Percentiles rank a stretch among this genome's conserved stretches.
Conservation (phyloP, 1,284 basidiomycete species). For the Apiotrichum domesticum region DNA sequence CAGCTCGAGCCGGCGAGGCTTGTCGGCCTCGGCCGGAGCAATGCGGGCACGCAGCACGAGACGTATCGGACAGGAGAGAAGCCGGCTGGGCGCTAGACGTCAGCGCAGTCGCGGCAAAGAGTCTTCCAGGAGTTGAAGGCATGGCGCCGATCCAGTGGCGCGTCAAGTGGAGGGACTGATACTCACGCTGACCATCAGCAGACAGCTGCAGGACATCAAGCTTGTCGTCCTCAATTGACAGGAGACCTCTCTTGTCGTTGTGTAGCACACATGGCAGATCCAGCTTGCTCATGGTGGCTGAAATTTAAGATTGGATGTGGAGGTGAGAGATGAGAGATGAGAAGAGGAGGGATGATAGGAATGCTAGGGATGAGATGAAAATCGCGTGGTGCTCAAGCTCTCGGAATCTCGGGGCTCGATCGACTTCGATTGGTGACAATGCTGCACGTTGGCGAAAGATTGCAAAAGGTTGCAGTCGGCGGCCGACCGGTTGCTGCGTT, state of each 20-base stretch:
- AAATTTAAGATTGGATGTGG: background rate
- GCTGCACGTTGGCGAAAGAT: too few species aligned
- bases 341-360: background rate
- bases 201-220: conserved; percentile 42
- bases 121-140: too few species aligned
- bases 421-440: too few species aligned
- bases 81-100: conserved; percentile 34
- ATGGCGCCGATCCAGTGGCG: too few species aligned
- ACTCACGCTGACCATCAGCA: conserved; percentile 40
- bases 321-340: background rate
- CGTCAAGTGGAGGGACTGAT: background rate
- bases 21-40: background rate
- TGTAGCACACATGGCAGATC: conserved; percentile 40
- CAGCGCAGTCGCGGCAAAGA: too few species aligned
- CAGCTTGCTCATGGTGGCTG: conserved; percentile 10
- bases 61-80: conserved; percentile 29
- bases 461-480: too few species aligned
- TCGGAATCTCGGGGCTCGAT: too few species aligned
- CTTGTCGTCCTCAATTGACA: conserved; percentile 36
- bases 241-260: conserved; percentile 38
- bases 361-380: too few species aligned
- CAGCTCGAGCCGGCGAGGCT: conserved; percentile 30
- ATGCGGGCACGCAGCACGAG: conserved; percentile 32
- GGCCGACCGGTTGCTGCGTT: too few species aligned
- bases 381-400: too few species aligned